Base-by-base conservation (phyloP, 495 filamentous ascomycete species). In the Penicillium simplicissimum region DNA sequence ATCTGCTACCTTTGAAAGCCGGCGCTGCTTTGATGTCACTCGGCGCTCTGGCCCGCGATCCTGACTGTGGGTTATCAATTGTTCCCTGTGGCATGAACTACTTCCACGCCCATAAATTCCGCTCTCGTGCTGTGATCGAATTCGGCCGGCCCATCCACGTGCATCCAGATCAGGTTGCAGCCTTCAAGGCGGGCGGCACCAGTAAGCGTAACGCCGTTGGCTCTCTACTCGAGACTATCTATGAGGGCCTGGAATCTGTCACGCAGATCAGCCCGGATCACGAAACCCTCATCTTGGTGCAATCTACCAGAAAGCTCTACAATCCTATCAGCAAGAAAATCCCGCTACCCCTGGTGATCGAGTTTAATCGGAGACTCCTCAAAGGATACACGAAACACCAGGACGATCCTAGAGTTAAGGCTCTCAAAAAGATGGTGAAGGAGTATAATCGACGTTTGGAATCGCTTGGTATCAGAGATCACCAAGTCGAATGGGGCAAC, bases 51-150 rank as follows among this genome's bases (percentile, higher is more conserved):
- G 90, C 90, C 17, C 86, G 88, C 40, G 83, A 91, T 55, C 94
- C 93, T 1, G 81, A 93, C 62, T 96, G 89, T 66, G 92, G 89
- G 5, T 72, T 98, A 59, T 94, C 90, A 67, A 97, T 98, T 65
- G 88, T 98, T 19, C 95, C 95, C 13, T 94, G 92, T 49, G 95
- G 95, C 56, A 97, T 97, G 95, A 98, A 98, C 69, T 98, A 98
- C 74, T 98, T 98, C 77, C 95, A 98, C 75, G 90, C 95, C 6
- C 94, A 98, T 79, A 98, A 97, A 71, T 98, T 98, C 74, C 88
- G 95, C 28, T 98, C 95, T 34, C 85, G 95, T 71, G 95, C 91
- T 52, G 95, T 98, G 4, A 85, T 98, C 59, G 95, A 98, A 70
- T 98, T 98, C 69, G 95, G 95, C 17, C 85, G 82, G 17, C 92